Base-by-base conservation (phyloP, 1,284 basidiomycete species). In the Fistulina hepatica region DNA sequence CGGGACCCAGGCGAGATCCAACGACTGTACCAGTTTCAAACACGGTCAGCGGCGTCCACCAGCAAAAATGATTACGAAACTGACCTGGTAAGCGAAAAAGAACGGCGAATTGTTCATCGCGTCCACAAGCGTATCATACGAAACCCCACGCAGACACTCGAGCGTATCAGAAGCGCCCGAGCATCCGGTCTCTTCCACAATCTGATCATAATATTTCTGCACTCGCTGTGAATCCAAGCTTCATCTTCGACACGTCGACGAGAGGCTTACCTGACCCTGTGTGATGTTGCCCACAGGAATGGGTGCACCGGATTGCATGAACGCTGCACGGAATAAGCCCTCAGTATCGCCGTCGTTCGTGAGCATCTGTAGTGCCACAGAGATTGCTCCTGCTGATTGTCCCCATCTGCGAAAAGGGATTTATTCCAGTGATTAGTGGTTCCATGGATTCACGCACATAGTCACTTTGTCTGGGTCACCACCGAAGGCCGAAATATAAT, bases 401-500 rank as follows among this genome's bases (percentile, higher is more conserved):
- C 74, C 73, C 65, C 66, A 73, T 39, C 71, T 72, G 28, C 15
- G n/a, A n/a, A 36, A 26, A 19, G 13, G 23, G 51, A 28, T 13
- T 8, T 8, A 19, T 31, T n/a, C 21, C 17, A 19, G 32, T 16
- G 11, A 16, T 26, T 16, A 19, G 17, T 4, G 22, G 6, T 19
- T 21, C 0, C 20, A 6, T 23, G 5, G 16, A 28, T n/a, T n/a
- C 11, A 48, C 65, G 36, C 52, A 74, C 73, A 75, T 65, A 2
- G 69, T 73, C 4, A 76, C 73, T 48, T 66, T 66, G 2, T 58
- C 54, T 11, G 70, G 68, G 48, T 81, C 71, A 5, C 81, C 81
- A 2, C 78, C 77, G 41, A 83, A 82, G 1, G 57, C 55, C 10
- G 54, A 43, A 30, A 83, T 76, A 48, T 82, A 76, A 48, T 73